These are phyloP conservation scores for Fusarium sp. DNA, from an alignment of 2,329 filamentous ascomycete species.

Conservation along the genomic window DNA sequence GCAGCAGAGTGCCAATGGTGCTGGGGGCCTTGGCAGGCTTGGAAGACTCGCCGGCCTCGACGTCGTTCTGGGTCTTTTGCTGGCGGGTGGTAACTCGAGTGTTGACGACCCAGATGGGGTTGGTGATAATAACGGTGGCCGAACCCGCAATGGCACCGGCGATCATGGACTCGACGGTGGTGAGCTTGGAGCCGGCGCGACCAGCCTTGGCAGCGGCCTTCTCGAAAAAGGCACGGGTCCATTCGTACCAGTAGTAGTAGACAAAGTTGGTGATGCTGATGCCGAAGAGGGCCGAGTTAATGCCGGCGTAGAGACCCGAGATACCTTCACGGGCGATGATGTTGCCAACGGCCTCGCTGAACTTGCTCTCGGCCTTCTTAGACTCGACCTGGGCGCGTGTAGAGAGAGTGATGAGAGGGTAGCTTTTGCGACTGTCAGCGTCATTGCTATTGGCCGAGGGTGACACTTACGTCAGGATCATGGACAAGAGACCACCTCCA, in stretches of 20 bases:
- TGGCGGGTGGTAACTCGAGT: conserved; percentile 95
- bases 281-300: conserved; percentile 94
- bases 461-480: conserved; percentile 83
- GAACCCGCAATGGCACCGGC: conserved; percentile 93
- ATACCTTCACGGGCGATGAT: conserved; percentile 95
- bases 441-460: conserved; percentile 12
- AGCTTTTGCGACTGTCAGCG: conserved; percentile 62
- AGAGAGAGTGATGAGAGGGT: conserved; percentile 96
- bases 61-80: conserved; percentile 61
- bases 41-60: conserved; percentile 53
- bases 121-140: conserved; percentile 94
- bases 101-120: conserved; percentile 99
- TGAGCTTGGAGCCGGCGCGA: conserved; percentile 82
- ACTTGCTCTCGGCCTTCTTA: conserved; percentile 86
- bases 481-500: conserved; percentile 92
- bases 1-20: conserved; percentile 83
- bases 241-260: conserved; percentile 99
- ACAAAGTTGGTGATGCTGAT: conserved; percentile 99
- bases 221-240: conserved; percentile 89
- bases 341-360: conserved; percentile 81
- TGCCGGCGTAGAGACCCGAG: conserved; percentile 87
- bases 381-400: conserved; percentile 98
- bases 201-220: conserved; percentile 77
- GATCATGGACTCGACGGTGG: conserved; percentile 92
- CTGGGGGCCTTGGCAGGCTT: conserved; percentile 67